phyloP scores from a whole-genome alignment of 2,329 filamentous ascomycete species.

The Sarocladiaceae sp. region DNA sequence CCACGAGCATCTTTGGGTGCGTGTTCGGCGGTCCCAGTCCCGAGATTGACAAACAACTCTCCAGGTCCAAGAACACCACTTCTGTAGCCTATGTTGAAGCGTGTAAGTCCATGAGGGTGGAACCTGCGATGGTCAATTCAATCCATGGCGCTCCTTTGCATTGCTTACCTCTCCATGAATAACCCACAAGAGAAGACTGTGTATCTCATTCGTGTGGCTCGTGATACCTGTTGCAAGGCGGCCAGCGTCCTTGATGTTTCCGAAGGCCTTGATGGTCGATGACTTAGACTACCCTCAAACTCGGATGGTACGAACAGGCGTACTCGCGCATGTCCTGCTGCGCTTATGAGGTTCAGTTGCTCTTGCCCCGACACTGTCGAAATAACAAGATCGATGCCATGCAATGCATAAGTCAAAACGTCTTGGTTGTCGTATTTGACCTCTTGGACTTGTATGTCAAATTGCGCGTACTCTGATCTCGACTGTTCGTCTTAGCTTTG shows the following conservation, averaged over 20 bases:
- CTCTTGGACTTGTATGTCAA: slow-evolving; percentile 61
- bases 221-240: slow-evolving; percentile 46
- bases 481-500: slow-evolving; percentile 32
- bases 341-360: slow-evolving; percentile 69
- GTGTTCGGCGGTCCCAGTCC: slow-evolving; percentile 53
- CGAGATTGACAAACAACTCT: slow-evolving; percentile 63
- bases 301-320: slow-evolving; percentile 70
- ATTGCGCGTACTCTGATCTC: slow-evolving; percentile 48
- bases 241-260: background rate
- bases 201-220: slow-evolving; percentile 53
- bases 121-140: slow-evolving; percentile 34
- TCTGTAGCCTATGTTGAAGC: slow-evolving; percentile 54
- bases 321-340: slow-evolving; percentile 61
- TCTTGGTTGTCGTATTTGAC: slow-evolving; percentile 62
- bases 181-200: slow-evolving; percentile 72
- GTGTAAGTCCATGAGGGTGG: slow-evolving; percentile 57
- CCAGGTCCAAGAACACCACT: slow-evolving; percentile 53
- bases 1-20: slow-evolving; percentile 50
- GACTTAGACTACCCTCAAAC: slow-evolving; percentile 62
- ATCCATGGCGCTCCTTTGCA: too few species aligned
- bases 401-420: slow-evolving; percentile 60
- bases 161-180: slow-evolving; percentile 59
- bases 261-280: slow-evolving; percentile 36
- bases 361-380: slow-evolving; percentile 65
- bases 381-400: slow-evolving; percentile 69